Evolutionary conservation across 306 rosid genomes (phyloP), one percentile per base, ranked within the genome.

Genomic region (Astragalus glycyphyllos): DNA sequence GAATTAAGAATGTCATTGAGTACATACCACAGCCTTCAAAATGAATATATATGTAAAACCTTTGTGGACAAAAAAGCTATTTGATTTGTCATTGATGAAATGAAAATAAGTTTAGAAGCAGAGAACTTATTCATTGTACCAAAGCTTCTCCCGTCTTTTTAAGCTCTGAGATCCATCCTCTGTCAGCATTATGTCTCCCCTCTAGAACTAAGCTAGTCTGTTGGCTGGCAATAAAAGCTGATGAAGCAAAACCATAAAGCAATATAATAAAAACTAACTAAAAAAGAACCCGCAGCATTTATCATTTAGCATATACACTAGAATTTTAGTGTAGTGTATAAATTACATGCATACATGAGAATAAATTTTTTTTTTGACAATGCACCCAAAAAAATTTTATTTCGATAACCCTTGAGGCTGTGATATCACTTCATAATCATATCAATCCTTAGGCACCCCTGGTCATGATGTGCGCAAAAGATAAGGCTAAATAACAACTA

Each of bases 181-280:
- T 66, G 72, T 94, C 99, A 73, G 88, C 96, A 87, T 94, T 89
- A 74, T 89, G 95, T 61, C 95, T 87, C 65, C 99, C 97, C 83
- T 94, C 97, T 65, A 94, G 90, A 78, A 84, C 72, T 79, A 94
- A 82, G 84, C 65, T 53, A 26, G 76, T 79, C 81, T 88, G 96
- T 79, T 89, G 86, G 81, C 99, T 94, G 86, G 72, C 79, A 76
- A 77, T 41, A 75, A 77, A 72, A 79, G 62, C 57, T 56, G 79
- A 47, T 69, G 81, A 80, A 47, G 77, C 79, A 74, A 80, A 76
- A 14, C 42, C 72, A 77, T 68, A 61, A 47, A 63, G 61, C 71
- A 48, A 42, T 20, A 77, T 42, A 56, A 75, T 41, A 74, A 38
- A 61, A 57, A 32, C 15, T 12, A 57, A 13, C 62, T 51, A 60